phyloP scores from a whole-genome alignment of 2,329 filamentous ascomycete genomes.

The Fusarium armeniacum region DNA sequence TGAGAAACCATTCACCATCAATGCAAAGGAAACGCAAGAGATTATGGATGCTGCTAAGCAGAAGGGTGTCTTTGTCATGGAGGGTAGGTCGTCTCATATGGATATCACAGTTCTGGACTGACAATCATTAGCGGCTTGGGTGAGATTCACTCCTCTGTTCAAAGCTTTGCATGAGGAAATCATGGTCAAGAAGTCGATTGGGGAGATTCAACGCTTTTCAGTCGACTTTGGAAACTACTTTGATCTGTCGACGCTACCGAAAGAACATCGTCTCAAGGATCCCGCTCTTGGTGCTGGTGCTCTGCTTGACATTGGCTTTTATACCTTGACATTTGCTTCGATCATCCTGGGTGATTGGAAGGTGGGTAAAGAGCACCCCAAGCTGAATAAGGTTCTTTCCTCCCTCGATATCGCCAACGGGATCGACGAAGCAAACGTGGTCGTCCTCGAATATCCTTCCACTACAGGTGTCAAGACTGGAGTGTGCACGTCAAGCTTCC shows the following conservation, averaged over 20 bases:
- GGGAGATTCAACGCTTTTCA: conserved; percentile 20
- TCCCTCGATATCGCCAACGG: conserved; percentile 26
- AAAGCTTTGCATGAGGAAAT: conserved; percentile 25
- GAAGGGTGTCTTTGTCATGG: conserved; percentile 29
- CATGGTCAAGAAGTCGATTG: conserved; percentile 26
- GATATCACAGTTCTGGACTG: not conserved
- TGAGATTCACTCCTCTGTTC: conserved; percentile 28
- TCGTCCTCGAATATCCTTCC: conserved; percentile 20
- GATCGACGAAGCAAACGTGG: conserved; percentile 13
- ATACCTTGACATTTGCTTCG: conserved; percentile 20
- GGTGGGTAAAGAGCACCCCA: conserved; percentile 23
- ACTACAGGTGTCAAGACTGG: conserved; percentile 18
- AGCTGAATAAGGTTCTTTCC: conserved; percentile 15
- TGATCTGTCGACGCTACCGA: not conserved
- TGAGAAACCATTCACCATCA: conserved; percentile 60
- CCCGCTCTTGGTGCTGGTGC: conserved; percentile 29
- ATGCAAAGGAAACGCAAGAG: conserved; percentile 19
- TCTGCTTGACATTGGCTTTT: conserved; percentile 24
- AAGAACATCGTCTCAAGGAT: conserved; percentile 25
- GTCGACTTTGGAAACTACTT: conserved; percentile 35
- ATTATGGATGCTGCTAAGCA: conserved; percentile 18
- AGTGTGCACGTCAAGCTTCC: conserved; percentile 26
- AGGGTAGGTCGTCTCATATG: not conserved
- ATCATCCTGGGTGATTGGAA: conserved; percentile 33
- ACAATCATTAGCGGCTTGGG: conserved; percentile 23